Base-by-base conservation (phyloP, 2,329 filamentous ascomycete genomes). In the Scleromitrula shiraiana region DNA sequence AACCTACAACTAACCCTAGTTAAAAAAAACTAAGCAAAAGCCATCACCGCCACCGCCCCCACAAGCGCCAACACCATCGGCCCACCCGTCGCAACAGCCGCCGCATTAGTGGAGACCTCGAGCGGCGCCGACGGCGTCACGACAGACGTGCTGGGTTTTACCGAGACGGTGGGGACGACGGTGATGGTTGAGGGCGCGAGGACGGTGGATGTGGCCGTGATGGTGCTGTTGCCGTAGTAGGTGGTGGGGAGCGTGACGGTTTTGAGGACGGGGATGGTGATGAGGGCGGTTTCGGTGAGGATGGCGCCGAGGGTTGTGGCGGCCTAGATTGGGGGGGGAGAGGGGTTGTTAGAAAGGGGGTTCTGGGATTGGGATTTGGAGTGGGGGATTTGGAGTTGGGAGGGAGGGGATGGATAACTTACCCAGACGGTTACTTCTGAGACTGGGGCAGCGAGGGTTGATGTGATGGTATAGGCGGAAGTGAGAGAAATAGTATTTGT, bases 401-500 rank as follows among this genome's bases (percentile, higher is more conserved):
- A 19, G 19, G 9, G 15, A 12, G 7, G 29, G 35, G 14, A 27
- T 19, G 7, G 17, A 3, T 7, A 12, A 37, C 46, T 33, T 27
- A 46, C 47, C 12, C 40, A 50, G 17, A 50, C 50, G 0, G 59
- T 63, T 6, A 49, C 50, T 39, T 58, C 53, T 1, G 53, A 56
- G 14, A 57, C 62, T 8, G 57, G 59, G 3, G 56, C 49, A 29
- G 57, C 53, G 5, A 47, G 8, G 4, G 56, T 62, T 14, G 49
- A 40, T 5, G 59, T 62, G 5, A 62, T 26, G 1, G 55, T 59
- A 30, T 56, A 55, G 6, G 48, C 43, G 6, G 50, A 66, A 50
- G 74, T 70, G 26, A 73, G 50, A 54, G 71, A 65, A 9, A 63
- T 56, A 33, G 68, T 65, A 40, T 70, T 68, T n/a, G 65, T 59